Evolutionary conservation across 2,329 filamentous ascomycete species (phyloP), one percentile per base, ranked within the genome.

Genomic region (Lasiodiplodia gonubiensis): DNA sequence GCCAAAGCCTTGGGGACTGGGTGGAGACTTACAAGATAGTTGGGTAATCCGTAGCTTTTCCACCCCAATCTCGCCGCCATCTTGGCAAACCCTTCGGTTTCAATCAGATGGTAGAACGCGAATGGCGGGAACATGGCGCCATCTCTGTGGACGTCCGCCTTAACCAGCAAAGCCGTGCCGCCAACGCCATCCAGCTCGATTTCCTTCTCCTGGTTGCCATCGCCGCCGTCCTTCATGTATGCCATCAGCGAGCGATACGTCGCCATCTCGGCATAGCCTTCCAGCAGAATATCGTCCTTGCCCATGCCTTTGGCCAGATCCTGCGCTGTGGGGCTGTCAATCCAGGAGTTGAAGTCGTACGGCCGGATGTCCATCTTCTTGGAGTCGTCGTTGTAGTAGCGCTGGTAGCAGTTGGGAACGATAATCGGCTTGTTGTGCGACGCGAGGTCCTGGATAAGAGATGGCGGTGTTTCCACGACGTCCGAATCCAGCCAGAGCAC

Each of bases 71-170:
- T 85, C 78, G 88, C 90, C 14, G 94, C 94, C 95, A 99, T 99
- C 82, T 94, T 97, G 21, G 95, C 94, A 75, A 99, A 99, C 0
- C 95, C 95, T 76, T 99, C 95, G 0, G 95, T 98, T 84, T 99
- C 95, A 69, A 99, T 96, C 69, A 99, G 85, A 79, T 99, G 91
- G 77, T 97, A 98, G 77, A 99, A 99, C 3, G 94, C 82, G 77
- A 99, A 99, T 0, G 95, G 88, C 21, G 95, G 95, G 82, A 99
- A 99, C 94, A 98, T 99, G 77, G 95, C 94, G 23, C 95, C 95
- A 75, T 99, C 95, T 30, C 95, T 89, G 78, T 99, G 95, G 27
- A 99, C 95, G 68, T 98, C 94, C 1, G 94, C 95, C 83, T 97
- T 97, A 69, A 99, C 95, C 74, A 99, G 83, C 70, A 99, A 83